Evolutionary conservation across 352 stramenopile genomes (phyloP).

Genomic region (Phytophthora rubi): DNA sequence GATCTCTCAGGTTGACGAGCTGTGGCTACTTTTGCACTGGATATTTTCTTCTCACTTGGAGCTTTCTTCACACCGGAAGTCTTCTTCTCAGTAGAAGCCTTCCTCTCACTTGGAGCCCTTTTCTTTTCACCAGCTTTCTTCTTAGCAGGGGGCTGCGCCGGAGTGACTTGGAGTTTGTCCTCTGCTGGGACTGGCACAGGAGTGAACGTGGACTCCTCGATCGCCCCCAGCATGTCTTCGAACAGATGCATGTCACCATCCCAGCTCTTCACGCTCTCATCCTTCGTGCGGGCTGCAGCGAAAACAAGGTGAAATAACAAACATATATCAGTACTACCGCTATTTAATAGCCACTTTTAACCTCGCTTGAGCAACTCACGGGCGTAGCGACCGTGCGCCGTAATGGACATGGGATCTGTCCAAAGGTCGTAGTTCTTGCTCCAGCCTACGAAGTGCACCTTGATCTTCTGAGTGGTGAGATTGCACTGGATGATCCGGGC

Average conservation of each 20-base stretch:
- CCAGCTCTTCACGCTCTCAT: slow-evolving; percentile 48
- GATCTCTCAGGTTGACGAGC: slow-evolving; percentile 18
- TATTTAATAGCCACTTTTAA: not conserved
- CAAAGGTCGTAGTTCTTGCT: slow-evolving; percentile 72
- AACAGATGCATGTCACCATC: slow-evolving; percentile 64
- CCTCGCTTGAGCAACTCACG: slow-evolving; percentile 40
- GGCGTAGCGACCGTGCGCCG: slow-evolving; percentile 55
- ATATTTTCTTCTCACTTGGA: slow-evolving; percentile 8
- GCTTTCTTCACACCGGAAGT: not conserved
- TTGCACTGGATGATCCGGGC: slow-evolving; percentile 77
- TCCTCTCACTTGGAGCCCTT: slow-evolving; percentile 7
- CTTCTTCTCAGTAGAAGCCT: slow-evolving; percentile 12
- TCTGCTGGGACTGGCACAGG: slow-evolving; percentile 23
- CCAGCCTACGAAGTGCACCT: slow-evolving; percentile 79
- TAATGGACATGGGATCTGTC: slow-evolving; percentile 76
- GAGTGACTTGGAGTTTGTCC: not conserved
- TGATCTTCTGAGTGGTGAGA: slow-evolving; percentile 60
- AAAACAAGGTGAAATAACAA: slow-evolving; percentile 10
- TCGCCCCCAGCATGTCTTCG: slow-evolving; percentile 48
- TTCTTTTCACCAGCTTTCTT: slow-evolving; percentile 22
- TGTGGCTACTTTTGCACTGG: not conserved
- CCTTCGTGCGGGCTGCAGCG: slow-evolving; percentile 33
- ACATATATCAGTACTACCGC: not conserved
- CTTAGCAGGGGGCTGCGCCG: not conserved
- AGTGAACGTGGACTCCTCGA: slow-evolving; percentile 28